phyloP scores from a whole-genome alignment of 2,329 filamentous ascomycete species.

The Aspergillus spinulosporus region DNA sequence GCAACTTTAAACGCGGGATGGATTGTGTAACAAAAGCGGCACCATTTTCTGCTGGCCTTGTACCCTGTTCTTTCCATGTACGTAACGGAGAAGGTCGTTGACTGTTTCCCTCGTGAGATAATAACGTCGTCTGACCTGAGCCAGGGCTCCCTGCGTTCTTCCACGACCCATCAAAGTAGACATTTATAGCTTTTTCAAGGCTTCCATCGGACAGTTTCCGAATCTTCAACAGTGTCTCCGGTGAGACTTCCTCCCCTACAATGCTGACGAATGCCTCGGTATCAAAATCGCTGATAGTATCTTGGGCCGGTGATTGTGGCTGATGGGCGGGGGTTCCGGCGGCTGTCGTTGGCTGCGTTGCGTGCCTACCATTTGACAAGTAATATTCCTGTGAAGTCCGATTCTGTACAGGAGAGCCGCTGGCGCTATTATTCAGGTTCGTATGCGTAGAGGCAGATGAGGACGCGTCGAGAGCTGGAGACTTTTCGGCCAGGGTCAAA shows the following conservation, averaged over 20 bases:
- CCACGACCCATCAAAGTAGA: slow-evolving; percentile 66
- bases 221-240: slow-evolving; percentile 49
- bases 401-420: too few species aligned
- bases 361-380: not conserved
- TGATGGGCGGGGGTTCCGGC: not conserved
- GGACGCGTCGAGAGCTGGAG: slow-evolving; percentile 24
- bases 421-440: not conserved
- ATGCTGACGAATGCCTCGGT: slow-evolving; percentile 57
- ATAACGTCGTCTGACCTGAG: slow-evolving; percentile 14
- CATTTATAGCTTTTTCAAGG: slow-evolving; percentile 62
- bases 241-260: slow-evolving; percentile 54
- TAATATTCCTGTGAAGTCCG: not conserved
- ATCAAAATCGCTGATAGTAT: slow-evolving; percentile 51
- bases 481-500: slow-evolving; percentile 17
- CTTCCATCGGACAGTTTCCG: slow-evolving; percentile 53
- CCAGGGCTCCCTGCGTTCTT: slow-evolving; percentile 34
- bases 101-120: slow-evolving; percentile 14
- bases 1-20: slow-evolving; percentile 22
- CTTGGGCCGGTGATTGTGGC: not conserved
- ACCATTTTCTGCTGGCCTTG: not conserved
- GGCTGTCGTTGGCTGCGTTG: not conserved
- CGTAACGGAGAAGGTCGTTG: slow-evolving; percentile 2
- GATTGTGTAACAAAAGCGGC: slow-evolving; percentile 11
- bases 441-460: slow-evolving; percentile 8
- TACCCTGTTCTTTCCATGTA: not conserved